Conservation (phyloP, 2,329 filamentous ascomycete species). For the Alternaria ethzedia region DNA sequence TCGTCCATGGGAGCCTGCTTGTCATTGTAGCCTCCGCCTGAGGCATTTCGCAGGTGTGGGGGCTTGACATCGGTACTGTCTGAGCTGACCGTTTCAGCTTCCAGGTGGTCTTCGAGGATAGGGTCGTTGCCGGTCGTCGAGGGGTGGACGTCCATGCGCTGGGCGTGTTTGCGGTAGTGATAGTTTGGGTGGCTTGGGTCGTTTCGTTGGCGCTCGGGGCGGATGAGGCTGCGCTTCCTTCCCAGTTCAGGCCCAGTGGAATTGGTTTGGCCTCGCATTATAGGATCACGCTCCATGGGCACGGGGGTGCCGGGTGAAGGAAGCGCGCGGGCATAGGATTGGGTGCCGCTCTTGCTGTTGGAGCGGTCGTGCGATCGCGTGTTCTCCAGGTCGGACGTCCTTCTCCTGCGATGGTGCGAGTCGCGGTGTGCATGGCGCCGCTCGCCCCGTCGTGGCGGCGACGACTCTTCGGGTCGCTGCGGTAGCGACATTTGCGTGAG, state of each 20-base stretch:
- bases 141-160: slow-evolving; percentile 87
- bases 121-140: slow-evolving; percentile 94
- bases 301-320: slow-evolving; percentile 54
- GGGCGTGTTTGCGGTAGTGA: slow-evolving; percentile 92
- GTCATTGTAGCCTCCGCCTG: slow-evolving; percentile 48
- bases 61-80: slow-evolving; percentile 66
- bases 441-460: slow-evolving; percentile 60
- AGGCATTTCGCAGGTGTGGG: slow-evolving; percentile 46
- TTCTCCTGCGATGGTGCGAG: slow-evolving; percentile 56
- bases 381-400: slow-evolving; percentile 71
- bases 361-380: slow-evolving; percentile 57
- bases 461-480: slow-evolving; percentile 66
- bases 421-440: slow-evolving; percentile 65
- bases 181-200: slow-evolving; percentile 92
- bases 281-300: slow-evolving; percentile 59
- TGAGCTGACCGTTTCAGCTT: slow-evolving; percentile 63
- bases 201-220: slow-evolving; percentile 85
- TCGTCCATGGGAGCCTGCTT: slow-evolving; percentile 46
- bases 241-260: slow-evolving; percentile 57
- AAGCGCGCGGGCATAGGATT: slow-evolving; percentile 49
- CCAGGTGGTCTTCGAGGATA: slow-evolving; percentile 72
- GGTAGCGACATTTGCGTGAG: slow-evolving; percentile 55
- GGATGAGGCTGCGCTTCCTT: slow-evolving; percentile 86
- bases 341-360: slow-evolving; percentile 49
- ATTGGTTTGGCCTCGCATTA: slow-evolving; percentile 52